Conservation (phyloP, 1,284 basidiomycete genomes). For the Fomitopsis pinicola region DNA sequence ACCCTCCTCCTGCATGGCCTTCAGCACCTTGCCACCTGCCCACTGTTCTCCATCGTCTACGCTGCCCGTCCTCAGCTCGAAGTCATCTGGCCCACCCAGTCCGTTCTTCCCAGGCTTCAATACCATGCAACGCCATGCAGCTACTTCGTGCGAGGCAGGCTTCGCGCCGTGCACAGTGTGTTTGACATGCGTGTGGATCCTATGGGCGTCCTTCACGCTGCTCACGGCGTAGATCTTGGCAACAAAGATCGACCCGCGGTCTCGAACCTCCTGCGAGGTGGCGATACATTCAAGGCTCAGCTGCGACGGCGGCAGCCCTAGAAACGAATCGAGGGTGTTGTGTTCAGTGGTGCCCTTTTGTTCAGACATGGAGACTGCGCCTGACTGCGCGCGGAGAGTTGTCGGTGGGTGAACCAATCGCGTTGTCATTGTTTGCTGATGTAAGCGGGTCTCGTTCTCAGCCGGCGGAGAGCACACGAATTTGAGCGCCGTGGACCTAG, state of each 20-base stretch:
- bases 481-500: not conserved
- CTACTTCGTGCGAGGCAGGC: constrained; percentile 63
- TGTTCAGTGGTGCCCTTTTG: constrained; percentile 15
- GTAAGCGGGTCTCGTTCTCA: not conserved
- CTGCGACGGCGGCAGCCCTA: constrained; percentile 34
- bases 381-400: too few relatives aligned
- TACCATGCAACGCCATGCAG: constrained; percentile 73
- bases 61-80: constrained; percentile 54
- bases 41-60: constrained; percentile 68
- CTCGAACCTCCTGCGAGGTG: constrained; percentile 67
- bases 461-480: not conserved
- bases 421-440: not conserved
- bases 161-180: constrained; percentile 48
- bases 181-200: constrained; percentile 44
- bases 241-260: constrained; percentile 66
- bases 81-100: constrained; percentile 68
- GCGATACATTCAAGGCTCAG: constrained; percentile 47
- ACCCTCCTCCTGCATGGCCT: constrained; percentile 66
- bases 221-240: constrained; percentile 54
- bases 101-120: constrained; percentile 65
- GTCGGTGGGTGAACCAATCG: too few relatives aligned
- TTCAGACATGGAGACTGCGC: not conserved
- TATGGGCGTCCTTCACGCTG: constrained; percentile 43
- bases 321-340: constrained; percentile 47
- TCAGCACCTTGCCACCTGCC: constrained; percentile 60